Conservation (phyloP, 805 yeast species). For the Clavispora asparagi region DNA sequence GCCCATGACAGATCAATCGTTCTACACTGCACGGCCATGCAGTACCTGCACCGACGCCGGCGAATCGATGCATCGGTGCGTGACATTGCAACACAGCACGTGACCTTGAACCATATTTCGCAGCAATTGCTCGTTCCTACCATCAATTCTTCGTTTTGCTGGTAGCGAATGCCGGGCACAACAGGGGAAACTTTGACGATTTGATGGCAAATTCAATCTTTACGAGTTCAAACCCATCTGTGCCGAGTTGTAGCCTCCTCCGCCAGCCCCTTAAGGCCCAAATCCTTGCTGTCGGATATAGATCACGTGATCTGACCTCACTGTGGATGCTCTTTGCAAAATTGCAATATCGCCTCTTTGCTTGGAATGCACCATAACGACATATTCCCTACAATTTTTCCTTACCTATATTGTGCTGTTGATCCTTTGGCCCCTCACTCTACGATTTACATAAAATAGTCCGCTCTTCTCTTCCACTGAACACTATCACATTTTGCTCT, state of each 20-base stretch:
- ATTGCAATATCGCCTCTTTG: neutral
- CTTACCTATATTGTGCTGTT: neutral
- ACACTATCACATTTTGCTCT: neutral
- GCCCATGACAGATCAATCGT: too few relatives aligned
- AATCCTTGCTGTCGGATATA: too few relatives aligned
- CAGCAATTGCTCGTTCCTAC: slow-evolving; percentile 8
- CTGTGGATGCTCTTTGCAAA: slow-evolving; percentile 15
- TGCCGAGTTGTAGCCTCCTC: too few relatives aligned
- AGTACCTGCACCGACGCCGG: neutral
- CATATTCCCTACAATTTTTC: neutral
- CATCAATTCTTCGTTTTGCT: neutral
- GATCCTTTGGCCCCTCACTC: neutral
- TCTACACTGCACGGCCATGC: too few relatives aligned
- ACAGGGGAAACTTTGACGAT: neutral
- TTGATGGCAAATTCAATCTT: too few relatives aligned
- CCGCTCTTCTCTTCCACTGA: neutral
- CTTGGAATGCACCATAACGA: neutral
- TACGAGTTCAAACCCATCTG: too few relatives aligned
- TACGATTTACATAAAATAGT: neutral
- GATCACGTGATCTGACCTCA: slow-evolving; percentile 21
- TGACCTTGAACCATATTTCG: slow-evolving; percentile 15
- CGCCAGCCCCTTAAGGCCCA: too few relatives aligned
- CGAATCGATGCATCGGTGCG: neutral
- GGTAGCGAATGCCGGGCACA: neutral
- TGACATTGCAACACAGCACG: slow-evolving; percentile 25